Conservation (phyloP, 2,329 filamentous ascomycete genomes). For the Chaetomiaceae sp. region DNA sequence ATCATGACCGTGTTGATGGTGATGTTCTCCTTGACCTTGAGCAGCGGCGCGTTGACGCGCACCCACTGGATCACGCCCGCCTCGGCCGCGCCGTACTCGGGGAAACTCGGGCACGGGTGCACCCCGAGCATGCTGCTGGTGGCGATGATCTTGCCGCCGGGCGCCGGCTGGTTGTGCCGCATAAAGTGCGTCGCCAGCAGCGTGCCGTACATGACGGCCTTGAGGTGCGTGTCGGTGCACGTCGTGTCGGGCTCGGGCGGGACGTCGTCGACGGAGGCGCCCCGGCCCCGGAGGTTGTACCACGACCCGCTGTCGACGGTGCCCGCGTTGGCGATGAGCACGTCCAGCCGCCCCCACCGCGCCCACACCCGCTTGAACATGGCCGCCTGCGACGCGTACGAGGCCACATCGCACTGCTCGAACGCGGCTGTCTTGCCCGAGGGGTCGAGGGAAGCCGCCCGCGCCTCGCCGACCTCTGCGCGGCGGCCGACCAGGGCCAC, state of each 20-base stretch:
- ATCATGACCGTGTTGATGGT: slow-evolving; percentile 8
- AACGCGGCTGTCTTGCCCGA: not conserved
- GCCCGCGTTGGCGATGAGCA: slow-evolving; percentile 1
- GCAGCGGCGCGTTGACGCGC: slow-evolving; percentile 1
- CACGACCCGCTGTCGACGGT: not conserved
- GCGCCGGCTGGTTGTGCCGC: slow-evolving; percentile 3
- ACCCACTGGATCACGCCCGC: slow-evolving; percentile 2
- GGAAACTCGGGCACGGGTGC: slow-evolving; percentile 6
- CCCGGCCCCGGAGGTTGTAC: not conserved
- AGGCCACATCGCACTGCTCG: slow-evolving; percentile 2
- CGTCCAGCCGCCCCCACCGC: slow-evolving; percentile 1
- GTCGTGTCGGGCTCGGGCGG: slow-evolving; percentile 4
- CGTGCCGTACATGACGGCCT: not conserved
- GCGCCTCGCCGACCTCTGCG: not conserved
- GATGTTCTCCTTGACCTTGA: slow-evolving; percentile 4
- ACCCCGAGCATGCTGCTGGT: slow-evolving; percentile 1
- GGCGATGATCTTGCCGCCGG: slow-evolving; percentile 2
- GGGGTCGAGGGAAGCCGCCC: not conserved
- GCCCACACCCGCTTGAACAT: not conserved
- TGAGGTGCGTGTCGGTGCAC: slow-evolving; percentile 5
- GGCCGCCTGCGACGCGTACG: slow-evolving; percentile 2
- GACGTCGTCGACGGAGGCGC: slow-evolving; percentile 1
- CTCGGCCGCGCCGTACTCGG: slow-evolving; percentile 5
- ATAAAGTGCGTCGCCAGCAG: slow-evolving; percentile 5
- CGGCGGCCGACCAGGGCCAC: not conserved